phyloP scores from a whole-genome alignment of 106 monocot genomes.

The Phalaenopsis aphrodite region DNA sequence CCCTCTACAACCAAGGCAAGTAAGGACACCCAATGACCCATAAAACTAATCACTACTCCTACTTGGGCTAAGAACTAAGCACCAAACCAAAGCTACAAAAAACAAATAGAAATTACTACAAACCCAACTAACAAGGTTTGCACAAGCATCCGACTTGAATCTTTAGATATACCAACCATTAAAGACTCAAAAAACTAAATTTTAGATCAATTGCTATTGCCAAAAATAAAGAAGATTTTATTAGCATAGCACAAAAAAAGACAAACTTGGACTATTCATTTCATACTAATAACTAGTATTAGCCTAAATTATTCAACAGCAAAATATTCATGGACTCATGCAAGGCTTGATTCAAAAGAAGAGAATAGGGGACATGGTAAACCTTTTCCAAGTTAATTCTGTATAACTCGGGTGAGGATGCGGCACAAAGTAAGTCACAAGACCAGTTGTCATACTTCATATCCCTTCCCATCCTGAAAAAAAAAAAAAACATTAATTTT shows the following conservation, averaged over 20 bases:
- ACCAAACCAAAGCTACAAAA: no score
- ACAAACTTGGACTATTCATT: neutral
- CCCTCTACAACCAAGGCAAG: no score
- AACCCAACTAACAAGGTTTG: neutral
- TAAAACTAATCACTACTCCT: no score
- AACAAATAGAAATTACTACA: no score
- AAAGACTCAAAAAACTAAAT: neutral
- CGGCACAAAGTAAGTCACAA: constrained; percentile 95
- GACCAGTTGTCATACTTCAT: constrained; percentile 92
- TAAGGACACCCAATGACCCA: no score
- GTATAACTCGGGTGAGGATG: constrained; percentile 89
- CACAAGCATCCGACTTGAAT: neutral
- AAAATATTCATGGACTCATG: neutral
- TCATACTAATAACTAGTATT: neutral
- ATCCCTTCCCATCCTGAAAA: constrained; percentile 93
- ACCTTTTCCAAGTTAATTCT: constrained; percentile 95
- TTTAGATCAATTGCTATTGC: neutral
- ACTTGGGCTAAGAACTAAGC: no score
- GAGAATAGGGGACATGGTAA: neutral
- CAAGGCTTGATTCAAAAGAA: neutral
- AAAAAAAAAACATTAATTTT: constrained; percentile 8
- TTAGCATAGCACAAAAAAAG: neutral
- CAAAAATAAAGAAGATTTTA: neutral
- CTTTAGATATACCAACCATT: neutral
- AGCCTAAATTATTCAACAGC: neutral